phyloP scores from a whole-genome alignment of 176 grass and related monocot species.

The Oryza australiensis region DNA sequence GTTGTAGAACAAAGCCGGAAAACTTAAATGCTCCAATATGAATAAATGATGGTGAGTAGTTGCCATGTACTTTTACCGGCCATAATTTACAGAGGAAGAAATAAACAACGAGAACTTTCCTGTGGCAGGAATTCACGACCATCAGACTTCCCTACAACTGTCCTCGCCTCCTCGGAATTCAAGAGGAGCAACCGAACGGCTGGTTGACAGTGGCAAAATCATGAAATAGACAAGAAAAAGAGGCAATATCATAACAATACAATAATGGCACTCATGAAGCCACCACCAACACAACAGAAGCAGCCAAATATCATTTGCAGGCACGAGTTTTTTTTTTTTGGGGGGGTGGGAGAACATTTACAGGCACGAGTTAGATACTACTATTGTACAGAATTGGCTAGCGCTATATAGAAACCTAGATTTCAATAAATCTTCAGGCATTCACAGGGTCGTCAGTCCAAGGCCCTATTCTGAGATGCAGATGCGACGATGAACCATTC shows the following conservation, averaged over 20 bases:
- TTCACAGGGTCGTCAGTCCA: slow-evolving; percentile 22
- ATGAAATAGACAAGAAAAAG: background rate
- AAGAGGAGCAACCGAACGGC: background rate
- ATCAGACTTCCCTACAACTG: background rate
- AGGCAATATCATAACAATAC: background rate
- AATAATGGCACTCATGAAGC: background rate
- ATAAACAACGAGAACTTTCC: background rate
- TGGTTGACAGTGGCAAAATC: background rate
- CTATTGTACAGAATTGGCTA: slow-evolving; percentile 23
- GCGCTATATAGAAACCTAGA: slow-evolving; percentile 1
- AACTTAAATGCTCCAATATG: background rate
- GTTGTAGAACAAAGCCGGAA: no score
- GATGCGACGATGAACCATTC: background rate
- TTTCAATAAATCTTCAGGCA: slow-evolving; percentile 7
- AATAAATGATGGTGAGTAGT: background rate
- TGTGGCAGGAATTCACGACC: background rate
- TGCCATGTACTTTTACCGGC: background rate
- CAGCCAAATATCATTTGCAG: slow-evolving; percentile 34
- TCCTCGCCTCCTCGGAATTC: background rate
- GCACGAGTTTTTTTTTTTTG: background rate
- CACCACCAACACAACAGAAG: slow-evolving; percentile 9
- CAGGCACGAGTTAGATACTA: slow-evolving; percentile 15
- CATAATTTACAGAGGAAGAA: background rate
- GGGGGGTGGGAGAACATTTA: no score
- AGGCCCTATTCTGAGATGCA: background rate